phyloP scores from a whole-genome alignment of 345 rosid genomes.

The Sisymbrium irio region DNA sequence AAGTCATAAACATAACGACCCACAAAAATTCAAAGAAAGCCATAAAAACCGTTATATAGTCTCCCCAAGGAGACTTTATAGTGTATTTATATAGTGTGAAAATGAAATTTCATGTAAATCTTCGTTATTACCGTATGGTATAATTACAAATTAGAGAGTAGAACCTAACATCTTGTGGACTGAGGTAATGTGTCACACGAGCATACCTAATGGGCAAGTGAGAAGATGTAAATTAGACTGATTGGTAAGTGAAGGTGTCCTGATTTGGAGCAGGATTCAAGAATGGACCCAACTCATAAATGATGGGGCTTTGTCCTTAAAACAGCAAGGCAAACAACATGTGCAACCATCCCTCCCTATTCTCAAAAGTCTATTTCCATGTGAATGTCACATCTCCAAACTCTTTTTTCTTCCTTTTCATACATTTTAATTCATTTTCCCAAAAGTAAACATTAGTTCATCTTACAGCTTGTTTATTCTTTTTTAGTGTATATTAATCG shows the following conservation, averaged over 20 bases:
- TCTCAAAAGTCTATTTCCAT: slow-evolving; percentile 26
- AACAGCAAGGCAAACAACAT: slow-evolving; percentile 34
- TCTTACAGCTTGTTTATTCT: slow-evolving; percentile 26
- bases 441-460: slow-evolving; percentile 6
- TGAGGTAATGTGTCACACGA: slow-evolving; percentile 21
- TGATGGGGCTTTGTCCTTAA: slow-evolving; percentile 28
- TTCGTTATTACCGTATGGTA: neutral
- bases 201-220: slow-evolving; percentile 18
- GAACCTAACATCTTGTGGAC: neutral
- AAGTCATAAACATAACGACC: neutral
- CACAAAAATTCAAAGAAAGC: neutral
- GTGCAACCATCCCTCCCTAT: slow-evolving; percentile 35
- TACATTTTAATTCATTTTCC: neutral
- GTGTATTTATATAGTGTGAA: neutral
- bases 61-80: neutral
- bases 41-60: neutral
- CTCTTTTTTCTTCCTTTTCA: neutral
- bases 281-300: slow-evolving; percentile 32
- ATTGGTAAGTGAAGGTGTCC: slow-evolving; percentile 25
- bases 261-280: slow-evolving; percentile 31
- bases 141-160: neutral
- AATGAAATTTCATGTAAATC: neutral
- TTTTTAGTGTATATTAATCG: neutral
- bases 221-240: slow-evolving; percentile 1
- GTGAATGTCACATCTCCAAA: slow-evolving; percentile 34